These are phyloP conservation scores for Lophiostoma macrostomum DNA, from an alignment of 495 filamentous ascomycete genomes.

Conservation along the genomic window DNA sequence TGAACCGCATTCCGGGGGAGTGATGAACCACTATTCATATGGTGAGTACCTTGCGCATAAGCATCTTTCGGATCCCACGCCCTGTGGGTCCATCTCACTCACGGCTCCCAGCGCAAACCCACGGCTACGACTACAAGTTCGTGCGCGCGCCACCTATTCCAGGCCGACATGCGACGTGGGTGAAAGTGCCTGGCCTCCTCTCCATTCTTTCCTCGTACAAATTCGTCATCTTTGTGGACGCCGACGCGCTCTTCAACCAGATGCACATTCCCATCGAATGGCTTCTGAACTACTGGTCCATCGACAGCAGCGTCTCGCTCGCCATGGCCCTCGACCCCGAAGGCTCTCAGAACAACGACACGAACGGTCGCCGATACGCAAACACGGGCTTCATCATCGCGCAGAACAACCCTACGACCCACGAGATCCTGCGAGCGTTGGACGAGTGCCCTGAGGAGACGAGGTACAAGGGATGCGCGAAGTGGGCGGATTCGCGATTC, in stretches of 20 bases:
- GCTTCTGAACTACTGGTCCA: conserved; percentile 51
- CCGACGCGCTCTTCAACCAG: conserved; percentile 46
- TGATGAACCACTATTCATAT: conserved; percentile 26
- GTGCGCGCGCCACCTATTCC: conserved; percentile 28
- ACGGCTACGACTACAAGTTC: conserved; percentile 54
- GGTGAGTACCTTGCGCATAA: too few relatives aligned
- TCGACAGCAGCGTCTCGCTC: conserved; percentile 36
- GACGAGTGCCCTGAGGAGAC: conserved; percentile 37
- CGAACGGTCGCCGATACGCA: conserved; percentile 31
- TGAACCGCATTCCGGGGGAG: conserved; percentile 7
- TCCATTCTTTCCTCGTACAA: conserved; percentile 44
- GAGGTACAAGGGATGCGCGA: conserved; percentile 35
- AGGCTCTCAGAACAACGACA: neutral
- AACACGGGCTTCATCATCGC: conserved; percentile 45
- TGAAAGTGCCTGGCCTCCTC: conserved; percentile 46
- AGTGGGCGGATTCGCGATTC: conserved; percentile 34
- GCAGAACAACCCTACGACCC: conserved; percentile 36
- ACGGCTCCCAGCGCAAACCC: conserved; percentile 40
- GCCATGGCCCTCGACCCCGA: conserved; percentile 41
- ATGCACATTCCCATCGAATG: conserved; percentile 52
- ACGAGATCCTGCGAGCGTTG: conserved; percentile 41
- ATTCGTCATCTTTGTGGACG: conserved; percentile 50
- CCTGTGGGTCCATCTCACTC: neutral
- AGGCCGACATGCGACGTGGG: conserved; percentile 46
- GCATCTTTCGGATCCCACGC: too few relatives aligned